Evolutionary conservation across 2,329 filamentous ascomycete species (phyloP).

Genomic region (Remersonia thermophila): DNA sequence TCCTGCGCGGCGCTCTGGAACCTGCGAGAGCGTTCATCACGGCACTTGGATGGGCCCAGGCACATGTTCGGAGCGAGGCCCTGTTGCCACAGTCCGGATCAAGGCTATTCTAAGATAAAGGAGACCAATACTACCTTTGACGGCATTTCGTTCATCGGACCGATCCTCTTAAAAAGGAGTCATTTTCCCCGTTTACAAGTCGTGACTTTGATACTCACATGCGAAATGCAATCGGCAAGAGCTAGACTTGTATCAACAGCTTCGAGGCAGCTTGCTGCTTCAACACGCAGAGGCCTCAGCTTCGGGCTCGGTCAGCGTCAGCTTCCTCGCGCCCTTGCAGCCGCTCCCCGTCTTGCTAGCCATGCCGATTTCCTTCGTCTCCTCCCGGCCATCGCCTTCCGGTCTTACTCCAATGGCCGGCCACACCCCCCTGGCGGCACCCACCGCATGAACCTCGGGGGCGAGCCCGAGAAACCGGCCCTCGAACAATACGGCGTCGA

Average conservation of each 20-base stretch:
- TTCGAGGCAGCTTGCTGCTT: conserved; percentile 9
- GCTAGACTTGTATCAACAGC: conserved; percentile 24
- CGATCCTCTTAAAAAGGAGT: too few species aligned
- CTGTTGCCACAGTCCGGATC: conserved; percentile 3
- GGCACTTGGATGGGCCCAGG: background rate
- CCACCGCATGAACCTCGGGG: conserved; percentile 83
- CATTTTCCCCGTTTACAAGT: too few species aligned
- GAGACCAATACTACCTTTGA: background rate
- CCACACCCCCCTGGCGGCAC: conserved; percentile 86
- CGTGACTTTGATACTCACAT: too few species aligned
- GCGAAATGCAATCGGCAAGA: conserved; percentile 19
- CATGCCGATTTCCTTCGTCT: conserved; percentile 15
- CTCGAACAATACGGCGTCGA: conserved; percentile 87
- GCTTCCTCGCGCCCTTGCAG: conserved; percentile 8
- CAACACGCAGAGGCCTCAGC: background rate
- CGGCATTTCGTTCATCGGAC: too few species aligned
- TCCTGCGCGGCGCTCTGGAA: too few species aligned
- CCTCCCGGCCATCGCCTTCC: conserved; percentile 29
- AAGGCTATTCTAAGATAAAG: too few species aligned
- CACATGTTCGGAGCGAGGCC: background rate
- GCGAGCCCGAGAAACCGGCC: conserved; percentile 65
- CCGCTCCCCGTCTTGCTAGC: conserved; percentile 2
- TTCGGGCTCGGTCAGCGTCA: conserved; percentile 10
- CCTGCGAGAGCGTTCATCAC: conserved; percentile 16
- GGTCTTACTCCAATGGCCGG: conserved; percentile 54